Conservation (phyloP, 2,329 filamentous ascomycete species). For the Ophiocordyceps camponoti-floridani region DNA sequence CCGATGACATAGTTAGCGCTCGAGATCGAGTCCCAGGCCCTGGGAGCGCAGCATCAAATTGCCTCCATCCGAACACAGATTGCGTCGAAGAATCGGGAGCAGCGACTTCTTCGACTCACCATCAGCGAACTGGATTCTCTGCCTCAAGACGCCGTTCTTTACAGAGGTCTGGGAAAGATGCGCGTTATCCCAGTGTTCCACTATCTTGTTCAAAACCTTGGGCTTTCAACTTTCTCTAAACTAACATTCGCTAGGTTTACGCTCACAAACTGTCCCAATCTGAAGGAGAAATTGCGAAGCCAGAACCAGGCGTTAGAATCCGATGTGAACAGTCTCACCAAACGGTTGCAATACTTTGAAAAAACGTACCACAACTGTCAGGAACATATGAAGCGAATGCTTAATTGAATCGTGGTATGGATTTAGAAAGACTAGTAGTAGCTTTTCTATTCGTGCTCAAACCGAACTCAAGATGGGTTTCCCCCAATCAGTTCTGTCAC, state of each 20-base stretch:
- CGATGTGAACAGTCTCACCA: conserved; percentile 66
- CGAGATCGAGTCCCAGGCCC: conserved; percentile 84
- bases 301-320: conserved; percentile 60
- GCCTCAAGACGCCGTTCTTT: conserved; percentile 60
- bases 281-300: conserved; percentile 57
- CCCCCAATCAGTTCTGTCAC: conserved; percentile 41
- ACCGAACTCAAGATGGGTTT: conserved; percentile 16
- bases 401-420: conserved; percentile 15
- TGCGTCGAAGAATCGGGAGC: conserved; percentile 69
- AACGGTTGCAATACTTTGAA: conserved; percentile 84
- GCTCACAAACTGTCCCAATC: conserved; percentile 49
- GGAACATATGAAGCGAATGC: conserved; percentile 77
- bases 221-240: not conserved
- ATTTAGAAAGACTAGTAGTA: too few species aligned
- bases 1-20: conserved; percentile 49
- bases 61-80: conserved; percentile 72
- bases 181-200: conserved; percentile 22
- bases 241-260: conserved; percentile 53
- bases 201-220: not conserved
- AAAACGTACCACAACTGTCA: conserved; percentile 90
- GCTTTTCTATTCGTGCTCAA: too few species aligned
- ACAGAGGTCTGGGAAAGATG: conserved; percentile 97
- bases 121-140: conserved; percentile 65
- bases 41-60: conserved; percentile 84
- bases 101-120: conserved; percentile 76